Percentiles rank a stretch among this genome's conserved stretches.
phyloP scores from a whole-genome alignment of 2,329 filamentous ascomycete species.

The Malbranchea zuffiana region DNA sequence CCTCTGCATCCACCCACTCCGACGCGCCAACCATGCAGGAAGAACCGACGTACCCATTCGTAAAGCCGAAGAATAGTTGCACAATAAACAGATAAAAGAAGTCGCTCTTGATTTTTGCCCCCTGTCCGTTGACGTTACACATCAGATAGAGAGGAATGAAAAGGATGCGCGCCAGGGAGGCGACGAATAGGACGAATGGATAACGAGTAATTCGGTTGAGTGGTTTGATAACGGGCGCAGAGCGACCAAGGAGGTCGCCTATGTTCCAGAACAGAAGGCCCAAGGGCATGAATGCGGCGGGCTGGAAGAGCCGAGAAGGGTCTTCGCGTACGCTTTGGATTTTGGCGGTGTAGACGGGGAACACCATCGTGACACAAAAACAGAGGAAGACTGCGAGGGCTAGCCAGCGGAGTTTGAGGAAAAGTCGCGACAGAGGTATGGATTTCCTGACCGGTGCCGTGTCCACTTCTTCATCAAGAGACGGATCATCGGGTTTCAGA shows the following conservation, averaged over 20 bases:
- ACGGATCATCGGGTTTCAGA: conserved; percentile 20
- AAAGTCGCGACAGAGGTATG: conserved; percentile 54
- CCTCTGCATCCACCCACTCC: conserved; percentile 68
- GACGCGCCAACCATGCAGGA: conserved; percentile 85
- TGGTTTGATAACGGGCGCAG: conserved; percentile 51
- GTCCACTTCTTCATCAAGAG: conserved; percentile 34
- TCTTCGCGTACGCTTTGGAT: conserved; percentile 42
- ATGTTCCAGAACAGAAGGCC: conserved; percentile 89
- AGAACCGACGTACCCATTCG: conserved; percentile 77
- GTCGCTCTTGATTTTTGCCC: conserved; percentile 66
- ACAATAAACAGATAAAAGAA: conserved; percentile 77
- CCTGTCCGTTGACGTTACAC: conserved; percentile 73
- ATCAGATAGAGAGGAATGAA: conserved; percentile 81
- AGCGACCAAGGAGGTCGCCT: conserved; percentile 69
- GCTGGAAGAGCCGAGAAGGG: conserved; percentile 50
- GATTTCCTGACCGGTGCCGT: conserved; percentile 31
- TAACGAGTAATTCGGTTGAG: conserved; percentile 46
- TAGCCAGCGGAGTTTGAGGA: conserved; percentile 68
- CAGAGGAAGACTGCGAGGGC: conserved; percentile 66
- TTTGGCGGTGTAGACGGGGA: conserved; percentile 77
- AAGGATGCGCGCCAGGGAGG: conserved; percentile 53
- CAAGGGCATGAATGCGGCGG: conserved; percentile 74
- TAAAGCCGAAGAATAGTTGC: conserved; percentile 71
- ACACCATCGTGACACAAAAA: conserved; percentile 84
- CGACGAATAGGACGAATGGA: conserved; percentile 56